These are phyloP conservation scores for Hyphodiscus sp. DNA, from an alignment of 2,329 filamentous ascomycete species.

Conservation along the genomic window DNA sequence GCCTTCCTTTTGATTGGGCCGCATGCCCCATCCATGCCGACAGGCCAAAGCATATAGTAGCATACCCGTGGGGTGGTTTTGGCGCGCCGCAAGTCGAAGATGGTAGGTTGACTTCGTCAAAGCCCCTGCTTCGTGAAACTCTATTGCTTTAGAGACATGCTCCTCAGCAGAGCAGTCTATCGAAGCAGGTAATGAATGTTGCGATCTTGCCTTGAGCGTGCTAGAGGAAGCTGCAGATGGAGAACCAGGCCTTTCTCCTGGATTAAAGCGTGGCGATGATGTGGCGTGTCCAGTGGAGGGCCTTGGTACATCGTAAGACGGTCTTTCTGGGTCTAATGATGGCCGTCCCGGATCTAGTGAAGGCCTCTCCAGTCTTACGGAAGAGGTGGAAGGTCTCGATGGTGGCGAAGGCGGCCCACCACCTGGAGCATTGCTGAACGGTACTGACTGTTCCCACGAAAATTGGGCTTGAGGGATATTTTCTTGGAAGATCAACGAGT, in stretches of 20 bases:
- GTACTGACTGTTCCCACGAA: conserved; percentile 53
- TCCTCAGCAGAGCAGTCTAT: conserved; percentile 77
- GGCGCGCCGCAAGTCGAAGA: conserved; percentile 78
- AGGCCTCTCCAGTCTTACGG: conserved; percentile 16
- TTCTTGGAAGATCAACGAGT: conserved; percentile 53
- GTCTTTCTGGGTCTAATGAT: conserved; percentile 40
- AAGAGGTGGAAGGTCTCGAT: conserved; percentile 52
- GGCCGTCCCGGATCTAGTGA: conserved; percentile 31
- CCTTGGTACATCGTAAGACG: conserved; percentile 40
- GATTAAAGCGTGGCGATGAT: conserved; percentile 34
- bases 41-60: conserved; percentile 91
- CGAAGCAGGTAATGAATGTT: conserved; percentile 45
- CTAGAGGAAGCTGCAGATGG: conserved; percentile 23
- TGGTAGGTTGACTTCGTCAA: conserved; percentile 95
- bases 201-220: conserved; percentile 36
- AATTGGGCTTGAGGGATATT: conserved; percentile 46
- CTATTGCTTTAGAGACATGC: conserved; percentile 83
- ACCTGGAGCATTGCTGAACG: conserved; percentile 36
- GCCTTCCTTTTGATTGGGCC: conserved; percentile 81
- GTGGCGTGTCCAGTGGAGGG: conserved; percentile 38
- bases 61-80: conserved; percentile 89
- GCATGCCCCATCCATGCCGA: conserved; percentile 96
- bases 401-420: conserved; percentile 56
- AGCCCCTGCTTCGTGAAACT: conserved; percentile 80
- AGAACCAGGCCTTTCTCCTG: conserved; percentile 29